Percentiles rank a stretch among this genome's conserved stretches.
phyloP scores from a whole-genome alignment of 306 rosid genomes.

The Cyclanthera cordifolia region DNA sequence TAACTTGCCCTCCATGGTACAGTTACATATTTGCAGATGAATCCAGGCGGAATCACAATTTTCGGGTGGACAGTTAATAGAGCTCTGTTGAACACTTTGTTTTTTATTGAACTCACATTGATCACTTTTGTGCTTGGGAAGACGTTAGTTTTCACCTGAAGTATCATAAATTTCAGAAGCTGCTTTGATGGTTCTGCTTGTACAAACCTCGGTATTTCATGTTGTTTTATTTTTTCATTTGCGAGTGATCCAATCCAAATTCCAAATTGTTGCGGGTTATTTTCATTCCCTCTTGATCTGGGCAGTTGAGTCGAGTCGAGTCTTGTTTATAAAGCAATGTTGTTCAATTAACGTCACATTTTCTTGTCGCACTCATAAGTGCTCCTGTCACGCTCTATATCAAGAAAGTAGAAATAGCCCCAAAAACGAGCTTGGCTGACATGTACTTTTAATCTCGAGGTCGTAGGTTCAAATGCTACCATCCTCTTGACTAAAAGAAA shows the following conservation, averaged over 20 bases:
- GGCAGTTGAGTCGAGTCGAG: too few relatives aligned
- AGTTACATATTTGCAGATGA: constrained; percentile 35
- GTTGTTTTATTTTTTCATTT: neutral
- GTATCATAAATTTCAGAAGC: neutral
- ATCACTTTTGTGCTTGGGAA: constrained; percentile 39
- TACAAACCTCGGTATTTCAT: neutral
- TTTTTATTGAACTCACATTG: constrained; percentile 33
- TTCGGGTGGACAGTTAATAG: constrained; percentile 38
- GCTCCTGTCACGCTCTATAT: too few relatives aligned
- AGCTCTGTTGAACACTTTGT: constrained; percentile 22
- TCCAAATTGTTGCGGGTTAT: neutral
- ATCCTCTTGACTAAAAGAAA: neutral
- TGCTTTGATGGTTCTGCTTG: neutral
- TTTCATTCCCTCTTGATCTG: neutral
- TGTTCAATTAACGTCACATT: too few relatives aligned
- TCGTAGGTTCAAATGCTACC: too few relatives aligned
- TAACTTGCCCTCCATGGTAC: constrained; percentile 2
- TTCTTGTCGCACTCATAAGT: too few relatives aligned
- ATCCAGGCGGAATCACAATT: constrained; percentile 24
- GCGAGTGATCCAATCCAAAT: too few relatives aligned
- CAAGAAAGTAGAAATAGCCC: too few relatives aligned
- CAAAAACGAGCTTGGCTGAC: too few relatives aligned
- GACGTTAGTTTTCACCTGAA: constrained; percentile 23
- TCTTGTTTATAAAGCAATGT: too few relatives aligned
- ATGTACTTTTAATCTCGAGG: too few relatives aligned